Evolutionary conservation across 2,329 filamentous ascomycete genomes (phyloP).

Genomic region (Keithomyces neogunnii): DNA sequence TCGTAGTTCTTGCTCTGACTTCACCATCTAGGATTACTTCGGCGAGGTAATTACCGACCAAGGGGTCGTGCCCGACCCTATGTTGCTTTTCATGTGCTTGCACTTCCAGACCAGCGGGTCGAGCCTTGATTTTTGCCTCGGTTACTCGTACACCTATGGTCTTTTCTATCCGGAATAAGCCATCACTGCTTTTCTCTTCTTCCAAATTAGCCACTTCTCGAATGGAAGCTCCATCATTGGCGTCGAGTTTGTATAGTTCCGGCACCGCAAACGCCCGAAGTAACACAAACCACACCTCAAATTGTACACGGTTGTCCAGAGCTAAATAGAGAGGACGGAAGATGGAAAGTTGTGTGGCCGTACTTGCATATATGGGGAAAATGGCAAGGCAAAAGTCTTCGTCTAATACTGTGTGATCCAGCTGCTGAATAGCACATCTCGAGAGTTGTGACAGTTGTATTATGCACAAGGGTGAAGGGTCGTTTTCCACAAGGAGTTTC

Average conservation of each 20-base stretch:
- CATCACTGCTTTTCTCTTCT: conserved; percentile 29
- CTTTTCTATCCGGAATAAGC: conserved; percentile 55
- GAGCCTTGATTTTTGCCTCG: conserved; percentile 51
- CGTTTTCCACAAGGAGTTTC: conserved; percentile 80
- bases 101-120: conserved; percentile 14
- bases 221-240: conserved; percentile 32
- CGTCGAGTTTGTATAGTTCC: conserved; percentile 67
- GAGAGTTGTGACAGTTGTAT: conserved; percentile 86
- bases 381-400: conserved; percentile 93
- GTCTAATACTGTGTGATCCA: conserved; percentile 84
- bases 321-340: conserved; percentile 85
- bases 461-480: conserved; percentile 69
- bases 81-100: conserved; percentile 13
- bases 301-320: conserved; percentile 78
- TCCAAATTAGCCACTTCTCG: conserved; percentile 30
- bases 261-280: conserved; percentile 86
- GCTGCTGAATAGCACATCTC: conserved; percentile 78
- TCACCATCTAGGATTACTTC: conserved; percentile 76
- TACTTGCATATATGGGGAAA: conserved; percentile 82
- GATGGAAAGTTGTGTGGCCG: conserved; percentile 63
- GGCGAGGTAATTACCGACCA: conserved; percentile 63
- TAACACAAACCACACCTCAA: conserved; percentile 95
- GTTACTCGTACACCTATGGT: conserved; percentile 49
- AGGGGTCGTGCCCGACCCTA: conserved; percentile 29
- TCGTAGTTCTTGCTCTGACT: conserved; percentile 65